These are phyloP conservation scores for Cyclocybe cylindracea DNA, from an alignment of 768 basidiomycete species.

Conservation along the genomic window DNA sequence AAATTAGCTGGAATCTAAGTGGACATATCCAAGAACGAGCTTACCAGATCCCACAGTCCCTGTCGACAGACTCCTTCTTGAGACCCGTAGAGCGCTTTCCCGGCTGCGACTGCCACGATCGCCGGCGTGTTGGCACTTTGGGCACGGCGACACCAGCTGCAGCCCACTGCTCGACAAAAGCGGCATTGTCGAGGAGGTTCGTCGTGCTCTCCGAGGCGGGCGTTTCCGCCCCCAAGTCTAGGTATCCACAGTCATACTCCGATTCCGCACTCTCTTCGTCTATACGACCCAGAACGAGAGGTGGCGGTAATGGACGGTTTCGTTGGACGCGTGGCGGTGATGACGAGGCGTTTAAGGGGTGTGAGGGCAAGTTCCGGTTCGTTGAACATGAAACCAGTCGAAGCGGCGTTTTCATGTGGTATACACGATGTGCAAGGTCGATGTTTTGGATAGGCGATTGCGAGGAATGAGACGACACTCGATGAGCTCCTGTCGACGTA, in stretches of 20 bases:
- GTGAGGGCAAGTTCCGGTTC: neutral
- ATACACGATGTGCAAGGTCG: neutral
- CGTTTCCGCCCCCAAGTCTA: constrained; percentile 27
- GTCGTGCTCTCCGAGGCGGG: constrained; percentile 16
- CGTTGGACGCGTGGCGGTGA: neutral
- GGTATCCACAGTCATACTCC: constrained; percentile 21
- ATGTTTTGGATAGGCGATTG: neutral
- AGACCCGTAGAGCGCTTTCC: constrained; percentile 10
- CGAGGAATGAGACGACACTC: neutral
- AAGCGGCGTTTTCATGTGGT: neutral
- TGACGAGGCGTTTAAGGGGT: neutral
- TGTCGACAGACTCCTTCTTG: constrained; percentile 20
- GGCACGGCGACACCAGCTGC: constrained; percentile 20
- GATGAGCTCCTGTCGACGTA: constrained; percentile 2
- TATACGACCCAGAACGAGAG: constrained; percentile 21
- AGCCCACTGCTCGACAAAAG: constrained; percentile 22
- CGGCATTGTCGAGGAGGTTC: constrained; percentile 17
- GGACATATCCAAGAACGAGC: neutral
- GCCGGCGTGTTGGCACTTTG: constrained; percentile 7
- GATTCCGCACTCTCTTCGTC: constrained; percentile 21
- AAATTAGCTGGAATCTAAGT: neutral
- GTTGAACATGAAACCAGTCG: neutral
- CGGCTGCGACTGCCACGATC: constrained; percentile 11
- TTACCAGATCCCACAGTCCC: constrained; percentile 33
- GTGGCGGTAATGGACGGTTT: constrained; percentile 12